Evolutionary conservation across 768 basidiomycete species (phyloP).

Genomic region (Leucosporidium scottii): DNA sequence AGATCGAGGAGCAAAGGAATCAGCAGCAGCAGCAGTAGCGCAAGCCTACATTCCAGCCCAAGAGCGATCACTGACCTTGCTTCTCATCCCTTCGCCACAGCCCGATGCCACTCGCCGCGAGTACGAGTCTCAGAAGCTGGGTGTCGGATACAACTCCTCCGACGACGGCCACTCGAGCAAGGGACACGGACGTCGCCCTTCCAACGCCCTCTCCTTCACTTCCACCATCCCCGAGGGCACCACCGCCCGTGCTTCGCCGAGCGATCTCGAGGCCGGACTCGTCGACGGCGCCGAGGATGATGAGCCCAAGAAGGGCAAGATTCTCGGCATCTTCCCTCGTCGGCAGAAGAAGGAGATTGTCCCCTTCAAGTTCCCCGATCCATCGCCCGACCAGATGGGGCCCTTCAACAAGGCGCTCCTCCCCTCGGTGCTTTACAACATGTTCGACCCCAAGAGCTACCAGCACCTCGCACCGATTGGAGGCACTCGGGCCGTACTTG

Average conservation of each 20-base stretch:
- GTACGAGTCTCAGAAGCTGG: not conserved
- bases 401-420: constrained; percentile 22
- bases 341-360: not conserved
- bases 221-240: constrained; percentile 27
- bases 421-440: constrained; percentile 38
- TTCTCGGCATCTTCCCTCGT: constrained; percentile 17
- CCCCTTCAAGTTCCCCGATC: constrained; percentile 10
- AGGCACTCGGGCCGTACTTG: constrained; percentile 59
- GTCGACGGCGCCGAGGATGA: not conserved
- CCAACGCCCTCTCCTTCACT: constrained; percentile 25
- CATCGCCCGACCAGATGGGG: constrained; percentile 30
- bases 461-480: constrained; percentile 61
- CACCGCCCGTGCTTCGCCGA: not conserved
- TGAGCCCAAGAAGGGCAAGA: not conserved
- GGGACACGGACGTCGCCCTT: constrained; percentile 13
- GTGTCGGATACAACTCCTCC: not conserved
- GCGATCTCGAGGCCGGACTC: constrained; percentile 16
- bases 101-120: constrained; percentile 21
- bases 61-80: not conserved
- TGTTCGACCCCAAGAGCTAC: constrained; percentile 83
- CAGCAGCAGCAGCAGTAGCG: too few species aligned
- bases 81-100: not conserved
- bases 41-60: too few species aligned
- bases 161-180: not conserved
- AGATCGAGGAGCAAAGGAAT: too few species aligned